Evolutionary conservation across 768 basidiomycete species (phyloP), one percentile per base, ranked within the genome.

Genomic region (Phallus indusiatus): DNA sequence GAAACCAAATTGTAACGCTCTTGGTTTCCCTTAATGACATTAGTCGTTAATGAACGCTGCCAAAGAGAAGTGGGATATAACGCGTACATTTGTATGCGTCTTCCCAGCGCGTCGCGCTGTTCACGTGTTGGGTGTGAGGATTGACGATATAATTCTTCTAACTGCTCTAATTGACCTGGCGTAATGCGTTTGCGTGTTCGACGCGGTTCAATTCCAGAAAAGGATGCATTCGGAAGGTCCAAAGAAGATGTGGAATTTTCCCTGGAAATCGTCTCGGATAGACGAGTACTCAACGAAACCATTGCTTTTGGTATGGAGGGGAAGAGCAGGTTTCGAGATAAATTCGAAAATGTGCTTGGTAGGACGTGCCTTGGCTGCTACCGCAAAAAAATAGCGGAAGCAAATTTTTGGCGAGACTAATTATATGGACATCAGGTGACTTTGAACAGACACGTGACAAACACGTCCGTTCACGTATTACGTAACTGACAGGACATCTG

Each of bases 101-200:
- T 75, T 9, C 85, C 85, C 47, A 86, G 75, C 0, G 74, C 69
- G 62, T 88, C 86, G 62, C 86, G 81, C 62, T 88, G 82, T 61
- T 83, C 83, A 36, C 86, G 79, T n/a, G 84, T 84, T 5, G 86
- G 86, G 66, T 88, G 86, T 0, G 85, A 85, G 59, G 79, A 81
- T 61, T 79, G 76, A 70, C 85, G 85, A 67, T 83, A 88, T 48
- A 88, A 78, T 62, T 84, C 78, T 69, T 88, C 86, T 59, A 88
- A 80, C 74, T 86, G 78, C 63, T 80, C 80, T 65, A 88, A 80
- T 71, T 88, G 86, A 16, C 72, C 73, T 62, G 78, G 82, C 51
- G 78, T 82, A 70, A 88, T 88, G 1, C 86, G 77, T 68, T 85
- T 86, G 42, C 86, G 81, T 1, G 86, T 87, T 55, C 86, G 78